Base-by-base conservation (phyloP, 2,329 filamentous ascomycete species). In the Nigrospora oryzae region DNA sequence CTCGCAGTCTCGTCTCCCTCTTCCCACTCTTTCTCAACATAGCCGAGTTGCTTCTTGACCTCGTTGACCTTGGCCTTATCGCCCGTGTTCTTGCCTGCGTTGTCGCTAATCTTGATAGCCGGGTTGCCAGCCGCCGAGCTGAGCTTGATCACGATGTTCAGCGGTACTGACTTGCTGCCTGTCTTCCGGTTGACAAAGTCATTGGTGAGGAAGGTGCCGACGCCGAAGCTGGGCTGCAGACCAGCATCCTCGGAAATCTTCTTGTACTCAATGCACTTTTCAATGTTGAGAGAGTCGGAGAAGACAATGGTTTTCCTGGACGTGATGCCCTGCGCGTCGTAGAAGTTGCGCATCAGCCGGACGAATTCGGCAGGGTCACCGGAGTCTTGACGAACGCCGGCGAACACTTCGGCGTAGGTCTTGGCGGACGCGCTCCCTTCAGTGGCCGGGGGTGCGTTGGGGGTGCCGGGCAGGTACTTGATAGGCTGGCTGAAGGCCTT, bases 131-230 rank as follows among this genome's bases (percentile, higher is more conserved):
- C 79, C 0, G 89, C 93, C 11, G 87, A 89, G 50, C 87, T 88
- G 49, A 98, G 76, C 69, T 98, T 98, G 68, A 98, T 96, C 54
- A 98, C 93, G 56, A 98, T 98, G 58, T 98, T 98, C 44, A 98
- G 70, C 0, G 93, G 93, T 14, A 83, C 80, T 1, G 90, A 96
- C 66, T 96, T 97, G 54, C 81, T 81, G 35, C 83, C 83, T 1
- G 83, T 86, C 33, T 74, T 80, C 49, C 77, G 69, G 52, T 85
- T 79, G n/a, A 69, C 70, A 62, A 93, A 98, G 64, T 98, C 93
- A 59, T 98, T 96, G 4, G 93, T 98, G 56, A 98, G 75, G 65
- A 88, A 97, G 0, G 93, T 98, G 5, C 93, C 93, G 1, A 98
- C 86, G 49, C 93, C 93, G 67, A 98, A 98, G 0, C 85, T 86